phyloP scores from a whole-genome alignment of 2,329 filamentous ascomycete species.

The Talaromyces islandicus region DNA sequence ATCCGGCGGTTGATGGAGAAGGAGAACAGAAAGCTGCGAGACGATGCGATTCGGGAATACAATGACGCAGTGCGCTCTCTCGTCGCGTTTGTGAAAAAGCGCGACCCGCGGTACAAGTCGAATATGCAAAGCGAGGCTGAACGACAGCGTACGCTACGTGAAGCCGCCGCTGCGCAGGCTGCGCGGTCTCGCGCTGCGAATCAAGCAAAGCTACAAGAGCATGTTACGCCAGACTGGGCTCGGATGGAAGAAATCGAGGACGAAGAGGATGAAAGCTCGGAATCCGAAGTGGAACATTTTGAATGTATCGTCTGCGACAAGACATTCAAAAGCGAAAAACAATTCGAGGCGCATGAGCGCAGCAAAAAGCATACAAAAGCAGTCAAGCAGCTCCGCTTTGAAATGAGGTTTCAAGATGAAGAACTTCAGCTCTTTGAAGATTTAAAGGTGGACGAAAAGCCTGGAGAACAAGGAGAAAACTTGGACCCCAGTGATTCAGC shows the following conservation, averaged over 20 bases:
- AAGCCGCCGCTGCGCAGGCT: slow-evolving; percentile 76
- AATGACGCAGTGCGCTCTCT: slow-evolving; percentile 86
- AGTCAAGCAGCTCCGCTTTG: slow-evolving; percentile 68
- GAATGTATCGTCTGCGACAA: slow-evolving; percentile 61
- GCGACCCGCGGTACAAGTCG: slow-evolving; percentile 76
- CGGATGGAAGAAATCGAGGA: slow-evolving; percentile 40
- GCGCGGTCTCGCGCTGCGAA: slow-evolving; percentile 76
- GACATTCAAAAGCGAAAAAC: slow-evolving; percentile 81
- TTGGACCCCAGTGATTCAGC: neutral
- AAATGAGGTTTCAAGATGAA: slow-evolving; percentile 77
- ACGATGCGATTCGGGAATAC: slow-evolving; percentile 79
- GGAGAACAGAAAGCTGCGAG: slow-evolving; percentile 79
- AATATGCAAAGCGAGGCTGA: slow-evolving; percentile 75
- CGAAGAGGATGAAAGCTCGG: slow-evolving; percentile 39
- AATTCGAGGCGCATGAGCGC: slow-evolving; percentile 85
- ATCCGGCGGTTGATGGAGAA: slow-evolving; percentile 86
- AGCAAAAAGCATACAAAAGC: slow-evolving; percentile 95
- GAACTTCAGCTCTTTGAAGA: slow-evolving; percentile 27
- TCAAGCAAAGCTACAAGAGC: slow-evolving; percentile 62
- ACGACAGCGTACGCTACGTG: slow-evolving; percentile 69
- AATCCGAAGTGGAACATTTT: slow-evolving; percentile 47
- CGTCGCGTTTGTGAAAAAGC: slow-evolving; percentile 81
- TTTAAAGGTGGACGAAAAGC: slow-evolving; percentile 10
- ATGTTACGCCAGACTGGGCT: slow-evolving; percentile 69
- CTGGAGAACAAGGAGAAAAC: neutral